Percentiles rank a stretch among this genome's conserved stretches.
phyloP scores from a whole-genome alignment of 2,329 filamentous ascomycete genomes.

The Aspergillus fumigatiaffinis region DNA sequence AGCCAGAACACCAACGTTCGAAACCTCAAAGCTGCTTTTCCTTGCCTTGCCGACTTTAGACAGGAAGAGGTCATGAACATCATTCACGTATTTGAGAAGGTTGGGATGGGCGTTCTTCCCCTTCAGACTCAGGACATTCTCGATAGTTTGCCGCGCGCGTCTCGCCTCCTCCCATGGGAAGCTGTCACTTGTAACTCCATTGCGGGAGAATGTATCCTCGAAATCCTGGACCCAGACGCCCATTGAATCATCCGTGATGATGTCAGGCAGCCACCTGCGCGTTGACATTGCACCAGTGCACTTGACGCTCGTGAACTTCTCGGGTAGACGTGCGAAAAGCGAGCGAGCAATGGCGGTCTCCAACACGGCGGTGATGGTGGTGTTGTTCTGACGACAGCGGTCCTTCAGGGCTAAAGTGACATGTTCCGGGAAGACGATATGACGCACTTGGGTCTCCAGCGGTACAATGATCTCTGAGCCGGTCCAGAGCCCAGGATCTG shows the following conservation, averaged over 20 bases:
- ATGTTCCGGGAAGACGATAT: conserved; percentile 28
- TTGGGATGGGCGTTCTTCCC: conserved; percentile 33
- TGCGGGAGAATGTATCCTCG: conserved; percentile 26
- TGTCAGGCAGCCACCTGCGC: conserved; percentile 34
- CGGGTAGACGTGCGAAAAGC: conserved; percentile 31
- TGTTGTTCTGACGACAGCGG: conserved; percentile 33
- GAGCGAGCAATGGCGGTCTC: conserved; percentile 38
- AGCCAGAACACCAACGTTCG: conserved; percentile 43
- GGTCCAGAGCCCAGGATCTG: conserved; percentile 33
- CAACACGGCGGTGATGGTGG: conserved; percentile 41
- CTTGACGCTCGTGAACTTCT: conserved; percentile 26
- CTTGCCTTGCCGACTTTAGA: conserved; percentile 39
- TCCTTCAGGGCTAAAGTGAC: conserved; percentile 28
- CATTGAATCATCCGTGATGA: conserved; percentile 34
- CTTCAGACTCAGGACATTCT: conserved; percentile 20
- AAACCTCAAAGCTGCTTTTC: conserved; percentile 41
- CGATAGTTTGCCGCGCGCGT: conserved; percentile 28
- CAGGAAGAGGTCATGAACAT: conserved; percentile 35
- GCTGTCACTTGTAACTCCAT: conserved; percentile 4
- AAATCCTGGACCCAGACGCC: conserved; percentile 38
- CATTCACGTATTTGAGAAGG: conserved; percentile 39
- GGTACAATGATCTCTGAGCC: conserved; percentile 25
- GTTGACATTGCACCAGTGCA: conserved; percentile 36
- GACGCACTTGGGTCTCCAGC: conserved; percentile 24
- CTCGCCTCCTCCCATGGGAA: conserved; percentile 35